These are phyloP conservation scores for Phoma sp. DNA, from an alignment of 2,329 filamentous ascomycete genomes.

Conservation along the genomic window DNA sequence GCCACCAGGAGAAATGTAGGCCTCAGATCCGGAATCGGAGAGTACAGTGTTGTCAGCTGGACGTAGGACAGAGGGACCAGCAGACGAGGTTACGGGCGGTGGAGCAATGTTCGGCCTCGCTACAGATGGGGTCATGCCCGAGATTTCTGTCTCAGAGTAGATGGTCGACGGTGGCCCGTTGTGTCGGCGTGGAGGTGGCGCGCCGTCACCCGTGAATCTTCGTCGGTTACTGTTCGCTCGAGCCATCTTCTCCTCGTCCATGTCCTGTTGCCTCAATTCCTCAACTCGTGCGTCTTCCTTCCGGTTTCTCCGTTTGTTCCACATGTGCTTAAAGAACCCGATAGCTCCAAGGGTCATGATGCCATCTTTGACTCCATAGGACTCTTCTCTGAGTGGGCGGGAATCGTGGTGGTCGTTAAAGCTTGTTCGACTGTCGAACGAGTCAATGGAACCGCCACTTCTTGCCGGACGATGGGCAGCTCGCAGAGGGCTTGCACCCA, in stretches of 20 bases:
- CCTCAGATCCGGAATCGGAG: conserved; percentile 51
- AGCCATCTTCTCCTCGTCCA: conserved; percentile 60
- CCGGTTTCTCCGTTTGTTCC: conserved; percentile 60
- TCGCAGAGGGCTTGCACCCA: conserved; percentile 57
- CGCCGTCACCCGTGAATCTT: conserved; percentile 72
- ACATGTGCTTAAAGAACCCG: conserved; percentile 53
- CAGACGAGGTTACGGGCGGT: conserved; percentile 35
- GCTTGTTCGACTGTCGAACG: conserved; percentile 50
- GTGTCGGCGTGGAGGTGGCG: conserved; percentile 34
- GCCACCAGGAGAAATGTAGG: conserved; percentile 46
- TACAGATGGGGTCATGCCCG: conserved; percentile 53
- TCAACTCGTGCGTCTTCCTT: conserved; percentile 67
- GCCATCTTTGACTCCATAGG: conserved; percentile 52
- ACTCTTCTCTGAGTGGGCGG: conserved; percentile 26
- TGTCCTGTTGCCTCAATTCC: conserved; percentile 57
- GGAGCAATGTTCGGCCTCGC: conserved; percentile 46
- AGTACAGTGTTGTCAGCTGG: conserved; percentile 48
- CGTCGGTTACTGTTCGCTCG: conserved; percentile 62
- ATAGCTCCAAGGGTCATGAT: conserved; percentile 55
- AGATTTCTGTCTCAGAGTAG: conserved; percentile 52
- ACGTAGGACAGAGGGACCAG: conserved; percentile 43
- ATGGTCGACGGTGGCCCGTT: conserved; percentile 47
- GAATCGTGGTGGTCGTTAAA: conserved; percentile 40
- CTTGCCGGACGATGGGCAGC: conserved; percentile 37
- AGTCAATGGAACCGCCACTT: conserved; percentile 49